Evolutionary conservation across 176 grass and related monocot species (phyloP), one percentile per base, ranked within the genome.

Genomic region (Tuctoria greenei): DNA sequence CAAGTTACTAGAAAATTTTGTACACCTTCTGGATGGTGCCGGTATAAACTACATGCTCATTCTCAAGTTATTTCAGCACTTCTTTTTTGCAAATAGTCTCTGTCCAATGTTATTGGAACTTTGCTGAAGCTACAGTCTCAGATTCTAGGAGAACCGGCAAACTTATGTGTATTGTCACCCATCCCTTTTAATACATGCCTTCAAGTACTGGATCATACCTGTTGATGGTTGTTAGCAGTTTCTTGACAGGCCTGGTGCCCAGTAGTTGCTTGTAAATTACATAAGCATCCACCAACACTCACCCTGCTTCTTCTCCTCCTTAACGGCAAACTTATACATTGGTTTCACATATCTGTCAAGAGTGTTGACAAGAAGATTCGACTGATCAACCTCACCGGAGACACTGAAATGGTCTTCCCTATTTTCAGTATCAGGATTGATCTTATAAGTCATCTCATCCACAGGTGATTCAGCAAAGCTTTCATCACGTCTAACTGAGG

Each of bases 281-380:
- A 76, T 31, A 46, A 76, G 73, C 73, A 63, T 47, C 73, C 73
- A 76, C 58, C 73, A 76, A 62, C 73, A 76, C 18, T 63, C 58
- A 10, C 41, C 12, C 6, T 46, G 4, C n/a, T 76, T 63, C 26
- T 62, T 63, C 73, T 76, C 72, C 39, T 17, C 26, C 42, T 75
- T 63, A 27, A 35, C 41, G 0, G 17, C 14, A 35, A 34, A 47
- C 26, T 63, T 18, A 35, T 21, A 20, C 26, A 76, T 23, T 28
- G 73, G 73, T 26, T 76, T 76, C 34, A 16, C 41, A 35, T 63
- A 47, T 76, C 26, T 76, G 73, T 47, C 58, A 62, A 76, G 73
- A 35, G 73, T 76, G 10, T 76, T 63, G 58, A 76, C 57, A 62
- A 76, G 73, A 76, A 76, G 58, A 35, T 63, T 20, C 1, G 46